Conservation (phyloP, 2,329 filamentous ascomycete genomes). For the Colletotrichum sp. region DNA sequence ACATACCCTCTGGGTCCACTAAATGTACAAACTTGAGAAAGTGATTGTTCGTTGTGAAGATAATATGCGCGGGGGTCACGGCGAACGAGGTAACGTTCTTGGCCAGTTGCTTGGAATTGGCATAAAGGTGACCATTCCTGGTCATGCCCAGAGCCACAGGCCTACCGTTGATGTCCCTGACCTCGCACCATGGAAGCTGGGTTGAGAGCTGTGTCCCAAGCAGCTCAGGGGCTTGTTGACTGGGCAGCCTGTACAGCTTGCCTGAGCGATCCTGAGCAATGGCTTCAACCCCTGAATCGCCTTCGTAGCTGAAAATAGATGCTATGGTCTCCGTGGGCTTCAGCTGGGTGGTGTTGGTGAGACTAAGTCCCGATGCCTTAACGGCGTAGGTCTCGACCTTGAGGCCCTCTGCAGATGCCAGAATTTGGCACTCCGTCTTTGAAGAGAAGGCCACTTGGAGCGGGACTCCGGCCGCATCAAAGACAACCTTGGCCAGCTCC, state of each 20-base stretch:
- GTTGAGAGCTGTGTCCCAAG: conserved; percentile 22
- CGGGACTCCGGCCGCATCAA: conserved; percentile 32
- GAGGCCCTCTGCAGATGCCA: conserved; percentile 30
- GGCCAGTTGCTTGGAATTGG: conserved; percentile 73
- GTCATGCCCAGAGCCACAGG: conserved; percentile 69
- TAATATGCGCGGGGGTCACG: conserved; percentile 79
- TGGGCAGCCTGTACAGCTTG: conserved; percentile 44
- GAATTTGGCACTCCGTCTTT: conserved; percentile 31
- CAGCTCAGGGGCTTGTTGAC: neutral
- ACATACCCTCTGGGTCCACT: conserved; percentile 65
- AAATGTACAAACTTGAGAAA: conserved; percentile 94
- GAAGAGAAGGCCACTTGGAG: conserved; percentile 37
- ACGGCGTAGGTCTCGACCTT: conserved; percentile 11
- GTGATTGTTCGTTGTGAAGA: conserved; percentile 92
- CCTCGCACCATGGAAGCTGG: conserved; percentile 58
- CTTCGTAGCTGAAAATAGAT: conserved; percentile 37
- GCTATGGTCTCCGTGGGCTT: conserved; percentile 7
- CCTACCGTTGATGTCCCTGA: neutral
- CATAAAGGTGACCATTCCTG: conserved; percentile 78
- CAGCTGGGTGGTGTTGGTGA: neutral
- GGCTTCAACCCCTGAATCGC: conserved; percentile 30
- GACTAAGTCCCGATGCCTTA: neutral
- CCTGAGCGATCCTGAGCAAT: conserved; percentile 54
- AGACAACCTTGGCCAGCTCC: conserved; percentile 43
- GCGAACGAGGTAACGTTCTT: conserved; percentile 94